A percentile compares a stretch with the other conserved stretches of the same genome.
These are phyloP conservation scores for Lycium ferocissimum DNA, from an alignment of 257 asterid genomes.

Conservation along the genomic window DNA sequence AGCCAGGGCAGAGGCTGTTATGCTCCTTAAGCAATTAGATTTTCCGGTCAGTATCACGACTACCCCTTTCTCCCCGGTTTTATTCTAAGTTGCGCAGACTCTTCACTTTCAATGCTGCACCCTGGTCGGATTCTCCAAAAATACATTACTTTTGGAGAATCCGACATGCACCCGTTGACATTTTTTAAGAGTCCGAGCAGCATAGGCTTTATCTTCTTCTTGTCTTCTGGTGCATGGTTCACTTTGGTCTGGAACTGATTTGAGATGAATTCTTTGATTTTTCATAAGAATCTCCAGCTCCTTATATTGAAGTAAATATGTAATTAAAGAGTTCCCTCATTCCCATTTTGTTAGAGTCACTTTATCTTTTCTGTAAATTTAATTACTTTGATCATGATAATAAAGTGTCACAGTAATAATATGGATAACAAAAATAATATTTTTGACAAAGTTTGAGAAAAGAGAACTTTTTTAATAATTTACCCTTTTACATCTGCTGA, in stretches of 20 bases:
- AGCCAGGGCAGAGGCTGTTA: conserved; percentile 97
- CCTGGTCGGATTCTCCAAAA: no score
- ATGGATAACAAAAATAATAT: not conserved
- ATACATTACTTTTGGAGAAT: no score
- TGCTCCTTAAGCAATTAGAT: conserved; percentile 96
- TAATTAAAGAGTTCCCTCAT: not conserved
- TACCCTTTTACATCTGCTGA: not conserved
- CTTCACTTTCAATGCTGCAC: no score
- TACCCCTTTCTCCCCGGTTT: not conserved
- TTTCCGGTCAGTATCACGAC: conserved; percentile 67
- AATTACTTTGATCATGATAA: conserved; percentile 14
- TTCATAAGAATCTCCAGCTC: conserved; percentile 14
- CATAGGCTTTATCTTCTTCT: not conserved
- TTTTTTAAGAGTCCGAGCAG: no score
- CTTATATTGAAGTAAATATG: not conserved
- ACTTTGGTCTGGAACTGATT: not conserved
- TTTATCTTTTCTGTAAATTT: not conserved
- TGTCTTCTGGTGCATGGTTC: conserved; percentile 15
- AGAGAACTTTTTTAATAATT: not conserved
- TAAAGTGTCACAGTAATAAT: not conserved
- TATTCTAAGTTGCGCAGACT: no score
- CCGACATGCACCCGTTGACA: no score
- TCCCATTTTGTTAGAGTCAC: not conserved
- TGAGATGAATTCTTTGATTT: not conserved
- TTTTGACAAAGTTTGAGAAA: not conserved